Percentiles rank a stretch among this genome's conserved stretches.
phyloP scores from a whole-genome alignment of 352 stramenopile species.

The Globisporangium radiosum region DNA sequence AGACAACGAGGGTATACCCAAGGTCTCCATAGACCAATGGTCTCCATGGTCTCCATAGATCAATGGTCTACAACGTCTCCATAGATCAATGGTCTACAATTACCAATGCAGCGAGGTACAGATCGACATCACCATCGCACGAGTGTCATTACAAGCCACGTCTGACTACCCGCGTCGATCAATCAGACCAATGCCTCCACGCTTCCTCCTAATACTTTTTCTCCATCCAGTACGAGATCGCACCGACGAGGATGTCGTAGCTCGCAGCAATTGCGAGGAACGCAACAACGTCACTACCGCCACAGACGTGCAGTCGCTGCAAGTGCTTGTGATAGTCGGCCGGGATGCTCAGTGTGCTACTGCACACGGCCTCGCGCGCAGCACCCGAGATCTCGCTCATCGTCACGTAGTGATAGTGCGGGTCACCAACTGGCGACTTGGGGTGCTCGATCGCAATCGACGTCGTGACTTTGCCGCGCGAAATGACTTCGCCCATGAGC shows the following conservation, averaged over 20 bases:
- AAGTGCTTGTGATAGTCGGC: slow-evolving; percentile 59
- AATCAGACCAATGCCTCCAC: too few species aligned
- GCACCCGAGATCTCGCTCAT: slow-evolving; percentile 67
- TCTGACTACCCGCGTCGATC: too few species aligned
- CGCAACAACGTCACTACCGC: slow-evolving; percentile 67
- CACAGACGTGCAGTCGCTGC: slow-evolving; percentile 66
- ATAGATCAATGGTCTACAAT: too few species aligned
- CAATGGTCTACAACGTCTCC: too few species aligned
- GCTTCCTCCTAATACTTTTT: slow-evolving; percentile 41
- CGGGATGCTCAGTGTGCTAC: slow-evolving; percentile 67
- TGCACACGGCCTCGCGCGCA: slow-evolving; percentile 54
- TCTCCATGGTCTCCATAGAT: too few species aligned
- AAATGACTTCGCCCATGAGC: slow-evolving; percentile 80
- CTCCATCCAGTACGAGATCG: slow-evolving; percentile 71
- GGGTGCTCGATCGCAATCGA: slow-evolving; percentile 64
- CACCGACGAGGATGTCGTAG: slow-evolving; percentile 72
- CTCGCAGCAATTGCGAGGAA: slow-evolving; percentile 64
- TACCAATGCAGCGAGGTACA: too few species aligned
- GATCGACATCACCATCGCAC: too few species aligned
- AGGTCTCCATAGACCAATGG: too few species aligned
- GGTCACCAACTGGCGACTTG: slow-evolving; percentile 34
- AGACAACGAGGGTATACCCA: too few species aligned
- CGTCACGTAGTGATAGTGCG: slow-evolving; percentile 68
- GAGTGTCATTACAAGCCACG: not conserved
- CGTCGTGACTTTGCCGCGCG: slow-evolving; percentile 70